A percentile compares a stretch with the other conserved stretches of the same genome.
Conservation (phyloP, 2,329 filamentous ascomycete genomes). For the Penicillium nordicum region DNA sequence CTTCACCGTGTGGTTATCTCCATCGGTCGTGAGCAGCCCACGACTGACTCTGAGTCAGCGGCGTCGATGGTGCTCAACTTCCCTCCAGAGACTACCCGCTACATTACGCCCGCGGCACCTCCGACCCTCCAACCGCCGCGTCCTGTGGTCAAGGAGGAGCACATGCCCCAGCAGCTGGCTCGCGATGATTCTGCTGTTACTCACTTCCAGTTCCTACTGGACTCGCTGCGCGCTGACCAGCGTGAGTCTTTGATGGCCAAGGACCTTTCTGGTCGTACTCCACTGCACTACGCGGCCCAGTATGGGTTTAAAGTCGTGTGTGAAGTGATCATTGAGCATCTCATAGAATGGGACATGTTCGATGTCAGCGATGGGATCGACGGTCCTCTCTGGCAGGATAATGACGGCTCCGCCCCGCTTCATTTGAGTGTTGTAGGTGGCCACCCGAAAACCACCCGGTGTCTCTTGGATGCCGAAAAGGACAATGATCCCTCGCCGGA, state of each 20-base stretch:
- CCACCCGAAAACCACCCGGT: slow-evolving; percentile 79
- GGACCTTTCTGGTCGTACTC: slow-evolving; percentile 78
- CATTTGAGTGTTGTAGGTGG: slow-evolving; percentile 91
- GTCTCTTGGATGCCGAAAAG: slow-evolving; percentile 75
- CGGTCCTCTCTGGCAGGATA: slow-evolving; percentile 82
- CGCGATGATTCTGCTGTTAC: slow-evolving; percentile 73
- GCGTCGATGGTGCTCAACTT: slow-evolving; percentile 51
- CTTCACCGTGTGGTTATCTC: slow-evolving; percentile 89
- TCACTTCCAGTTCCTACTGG: slow-evolving; percentile 61
- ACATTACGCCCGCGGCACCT: slow-evolving; percentile 73
- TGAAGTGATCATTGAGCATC: slow-evolving; percentile 77
- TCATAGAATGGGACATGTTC: slow-evolving; percentile 87
- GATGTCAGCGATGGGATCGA: slow-evolving; percentile 83
- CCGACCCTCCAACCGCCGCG: slow-evolving; percentile 61
- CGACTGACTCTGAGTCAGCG: slow-evolving; percentile 52
- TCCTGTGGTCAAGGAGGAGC: slow-evolving; percentile 64
- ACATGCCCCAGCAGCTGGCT: slow-evolving; percentile 57
- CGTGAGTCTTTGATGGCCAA: slow-evolving; percentile 62
- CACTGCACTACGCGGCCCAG: slow-evolving; percentile 90
- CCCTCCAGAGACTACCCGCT: slow-evolving; percentile 60
- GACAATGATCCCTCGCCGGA: slow-evolving; percentile 64
- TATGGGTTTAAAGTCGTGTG: slow-evolving; percentile 92
- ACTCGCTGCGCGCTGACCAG: slow-evolving; percentile 66
- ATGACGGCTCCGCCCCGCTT: slow-evolving; percentile 83
- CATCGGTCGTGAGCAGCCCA: slow-evolving; percentile 71